Base-by-base conservation (phyloP, 768 basidiomycete species). In the Mycena venus region DNA sequence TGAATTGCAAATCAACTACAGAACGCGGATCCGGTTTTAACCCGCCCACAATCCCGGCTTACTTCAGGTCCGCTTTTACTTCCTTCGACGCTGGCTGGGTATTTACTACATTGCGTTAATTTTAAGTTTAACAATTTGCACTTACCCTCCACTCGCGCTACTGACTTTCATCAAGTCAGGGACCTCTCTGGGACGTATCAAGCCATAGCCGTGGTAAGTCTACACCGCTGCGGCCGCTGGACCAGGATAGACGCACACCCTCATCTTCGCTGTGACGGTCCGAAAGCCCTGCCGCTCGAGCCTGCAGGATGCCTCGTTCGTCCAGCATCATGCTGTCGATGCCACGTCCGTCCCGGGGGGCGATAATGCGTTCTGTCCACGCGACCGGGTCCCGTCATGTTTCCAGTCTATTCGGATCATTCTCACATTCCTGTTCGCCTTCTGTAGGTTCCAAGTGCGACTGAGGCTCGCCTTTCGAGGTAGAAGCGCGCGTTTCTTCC, bases 391-490 rank as follows among this genome's bases (percentile, higher is more conserved):
- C 75, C 75, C 75, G 75, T 76, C 72, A 76, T 73, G 75, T 74
- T 72, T 74, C 75, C 75, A 74, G 69, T 63, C 17, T 71, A 36
- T 69, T 71, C 75, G 75, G 75, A 77, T 77, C 75, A 77, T 77
- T 73, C 75, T 73, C 72, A 74, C 63, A 70, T 73, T 68, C 55
- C 31, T 70, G 58, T 72, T 68, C 72, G 70, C 74, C 74, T 70
- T 70, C 62, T 70, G 40, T 63, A 73, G 71, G 68, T 47, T 44
- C 55, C 69, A 62, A 47, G 32, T 25, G 62, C 72, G 53, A 27
- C 21, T 62, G 36, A 25, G 64, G 53, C 60, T 62, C 55, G 34
- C 23, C 70, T 59, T 55, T 71, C 49, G n/a, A 56, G 44, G 27
- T 15, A 70, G 47, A 63, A 60, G 29, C 31, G 55, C 58, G 10